These are phyloP conservation scores for Dactylellina leptospora DNA, from an alignment of 2,329 filamentous ascomycete genomes.

Conservation along the genomic window DNA sequence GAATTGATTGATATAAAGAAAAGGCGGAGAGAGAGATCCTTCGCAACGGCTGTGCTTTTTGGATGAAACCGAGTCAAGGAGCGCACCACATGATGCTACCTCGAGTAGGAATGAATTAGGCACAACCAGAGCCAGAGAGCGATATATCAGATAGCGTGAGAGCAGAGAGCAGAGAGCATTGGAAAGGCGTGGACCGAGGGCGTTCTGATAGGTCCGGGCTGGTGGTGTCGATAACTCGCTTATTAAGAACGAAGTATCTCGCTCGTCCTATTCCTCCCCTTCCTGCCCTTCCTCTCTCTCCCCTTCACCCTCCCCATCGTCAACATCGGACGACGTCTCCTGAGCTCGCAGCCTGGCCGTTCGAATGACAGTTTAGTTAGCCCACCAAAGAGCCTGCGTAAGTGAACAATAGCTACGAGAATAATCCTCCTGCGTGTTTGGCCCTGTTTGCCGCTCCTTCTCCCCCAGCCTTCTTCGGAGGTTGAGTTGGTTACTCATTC, in stretches of 20 bases:
- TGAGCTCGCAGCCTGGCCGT: conserved; percentile 17
- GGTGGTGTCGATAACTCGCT: conserved; percentile 16
- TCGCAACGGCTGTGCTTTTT: conserved; percentile 28
- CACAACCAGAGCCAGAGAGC: too few species aligned
- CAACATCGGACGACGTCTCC: conserved; percentile 1
- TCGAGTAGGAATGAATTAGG: too few species aligned
- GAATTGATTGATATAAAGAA: too few species aligned
- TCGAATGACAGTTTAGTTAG: conserved; percentile 23
- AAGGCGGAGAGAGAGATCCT: neutral
- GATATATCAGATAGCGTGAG: too few species aligned
- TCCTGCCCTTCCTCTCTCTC: neutral
- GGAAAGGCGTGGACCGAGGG: too few species aligned
- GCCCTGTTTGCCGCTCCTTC: too few species aligned
- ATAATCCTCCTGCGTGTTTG: conserved; percentile 8
- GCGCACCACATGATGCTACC: conserved; percentile 23
- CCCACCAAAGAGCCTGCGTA: conserved; percentile 21
- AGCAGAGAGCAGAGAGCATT: too few species aligned
- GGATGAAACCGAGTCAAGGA: neutral
- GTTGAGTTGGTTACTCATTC: conserved; percentile 24
- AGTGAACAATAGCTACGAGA: conserved; percentile 2
- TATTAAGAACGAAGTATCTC: conserved; percentile 44
- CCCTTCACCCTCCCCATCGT: neutral
- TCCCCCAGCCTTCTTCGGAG: conserved; percentile 31
- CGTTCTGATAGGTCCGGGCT: neutral
- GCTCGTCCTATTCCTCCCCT: conserved; percentile 6